phyloP scores from a whole-genome alignment of 2,329 filamentous ascomycete species.

The Colletotrichum eremochloae region DNA sequence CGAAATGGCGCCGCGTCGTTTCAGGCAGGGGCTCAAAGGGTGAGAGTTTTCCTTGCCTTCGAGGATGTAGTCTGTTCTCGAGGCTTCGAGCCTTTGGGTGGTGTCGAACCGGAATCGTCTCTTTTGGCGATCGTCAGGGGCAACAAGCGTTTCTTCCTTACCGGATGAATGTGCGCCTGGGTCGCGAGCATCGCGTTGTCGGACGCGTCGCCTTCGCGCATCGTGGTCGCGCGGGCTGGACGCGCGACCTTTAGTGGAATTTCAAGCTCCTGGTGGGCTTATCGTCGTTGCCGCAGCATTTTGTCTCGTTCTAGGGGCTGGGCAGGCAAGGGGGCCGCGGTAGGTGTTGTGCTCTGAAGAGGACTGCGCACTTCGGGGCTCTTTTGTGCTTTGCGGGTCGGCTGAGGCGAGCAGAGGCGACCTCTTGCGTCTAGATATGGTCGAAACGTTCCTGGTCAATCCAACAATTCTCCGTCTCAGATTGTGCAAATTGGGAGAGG shows the following conservation, averaged over 20 bases:
- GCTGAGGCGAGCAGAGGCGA: not conserved
- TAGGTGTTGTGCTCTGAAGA: not conserved
- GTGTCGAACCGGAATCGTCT: not conserved
- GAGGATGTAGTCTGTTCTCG: not conserved
- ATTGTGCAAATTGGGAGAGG: not conserved
- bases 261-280: not conserved
- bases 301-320: not conserved
- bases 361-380: not conserved
- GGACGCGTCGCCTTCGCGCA: conserved; percentile 1
- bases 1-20: conserved; percentile 23
- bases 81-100: not conserved
- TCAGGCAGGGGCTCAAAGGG: conserved; percentile 19
- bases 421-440: not conserved
- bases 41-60: not conserved
- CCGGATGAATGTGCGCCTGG: not conserved
- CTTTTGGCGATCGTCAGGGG: conserved; percentile 7
- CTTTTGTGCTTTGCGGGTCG: too few relatives aligned
- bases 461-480: not conserved
- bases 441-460: not conserved
- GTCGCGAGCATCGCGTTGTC: not conserved
- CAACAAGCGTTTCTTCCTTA: not conserved
- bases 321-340: not conserved
- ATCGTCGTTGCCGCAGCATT: not conserved
- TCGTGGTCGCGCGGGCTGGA: not conserved
- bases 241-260: not conserved